Evolutionary conservation across 331 rosid genomes (phyloP), one percentile per base, ranked within the genome.

Genomic region (Acacia pycnantha): DNA sequence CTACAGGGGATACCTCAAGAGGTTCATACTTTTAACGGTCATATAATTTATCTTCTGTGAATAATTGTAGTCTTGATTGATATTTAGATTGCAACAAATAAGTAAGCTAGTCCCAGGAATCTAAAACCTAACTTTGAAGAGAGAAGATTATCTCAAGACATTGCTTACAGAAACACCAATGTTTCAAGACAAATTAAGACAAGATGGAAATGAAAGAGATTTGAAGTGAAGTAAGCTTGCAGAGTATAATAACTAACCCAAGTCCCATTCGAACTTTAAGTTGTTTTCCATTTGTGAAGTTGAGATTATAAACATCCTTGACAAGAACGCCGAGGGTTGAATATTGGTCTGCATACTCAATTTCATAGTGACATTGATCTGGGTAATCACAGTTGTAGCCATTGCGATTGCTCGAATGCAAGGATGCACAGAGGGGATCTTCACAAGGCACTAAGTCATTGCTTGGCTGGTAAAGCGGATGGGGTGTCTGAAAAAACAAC

Each of bases 261-360:
- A 95, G 91, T 76, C 92, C 92, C 76, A 95, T 85, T 12, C 87
- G 86, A 82, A 92, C 96, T 82, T 74, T 79, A 26, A 85, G 87
- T 82, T 87, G 91, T 76, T 24, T 80, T 81, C 97, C 97, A 83
- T 85, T 88, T 56, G 91, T 92, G 43, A 88, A 85, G 90, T 90
- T 93, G 89, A 95, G 82, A 58, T 85, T 67, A 80, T 92, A 93
- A 37, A 81, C 69, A 82, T 95, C 99, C 86, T 80, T 89, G 81
- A 95, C 88, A 72, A 95, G 98, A 24, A 95, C 96, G 14, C 98
- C 98, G 51, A 88, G 92, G 58, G 97, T 90, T 54, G 96, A 92
- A 82, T 93, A 92, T 9, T 93, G 96, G 76, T 95, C 98, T 33
- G 92, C 92, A 86, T 93, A 95, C 85, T 87, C 87, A 80, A 95